Evolutionary conservation across 805 yeast species (phyloP), one percentile per base, ranked within the genome.

Genomic region (Isabelozyma heimii): DNA sequence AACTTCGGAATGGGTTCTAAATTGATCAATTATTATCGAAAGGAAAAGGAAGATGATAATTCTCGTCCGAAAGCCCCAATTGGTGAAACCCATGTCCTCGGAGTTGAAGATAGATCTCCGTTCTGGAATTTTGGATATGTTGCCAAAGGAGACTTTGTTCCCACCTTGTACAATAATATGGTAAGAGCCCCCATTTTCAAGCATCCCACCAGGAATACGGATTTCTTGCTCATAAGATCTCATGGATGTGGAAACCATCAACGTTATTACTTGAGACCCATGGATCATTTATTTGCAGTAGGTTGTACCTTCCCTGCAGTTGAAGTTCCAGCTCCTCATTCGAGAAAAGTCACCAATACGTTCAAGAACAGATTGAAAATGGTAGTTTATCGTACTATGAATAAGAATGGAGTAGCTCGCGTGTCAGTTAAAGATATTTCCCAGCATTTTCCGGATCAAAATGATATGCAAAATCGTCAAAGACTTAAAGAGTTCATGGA

Each of bases 101-200:
- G 97, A n/a, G 89, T 89, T 1, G 97, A 91, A 63, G 99, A 94
- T 68, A 80, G 95, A 58, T 89, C 97, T 7, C 97, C 99, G 10
- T 94, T 94, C 64, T 94, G 99, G 98, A 94, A 91, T 65, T 94
- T 91, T 72, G 99, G 99, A 1, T 89, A 87, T 70, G 98, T 94
- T 7, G 97, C 90, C 42, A 89, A 91, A 2, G 99, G 99, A 2
- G 89, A 87, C 57, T 82, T 90, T 47, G 97, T 91, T 2, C 98
- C 98, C 0, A 89, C 99, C 0, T 70, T 92, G 43, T 94, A 94
- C 70, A 94, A 92, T 64, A 87, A 90, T 59, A 85, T 94, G 87
- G 66, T 87, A 4, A 73, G 99, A 52, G 97, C 99, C 0, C 99
- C 99, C 0, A 80, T 92, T 2, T 92, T 89, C 72, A 84, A 85